Evolutionary conservation across 352 stramenopile genomes (phyloP).

Genomic region (Phytophthora hybrid): DNA sequence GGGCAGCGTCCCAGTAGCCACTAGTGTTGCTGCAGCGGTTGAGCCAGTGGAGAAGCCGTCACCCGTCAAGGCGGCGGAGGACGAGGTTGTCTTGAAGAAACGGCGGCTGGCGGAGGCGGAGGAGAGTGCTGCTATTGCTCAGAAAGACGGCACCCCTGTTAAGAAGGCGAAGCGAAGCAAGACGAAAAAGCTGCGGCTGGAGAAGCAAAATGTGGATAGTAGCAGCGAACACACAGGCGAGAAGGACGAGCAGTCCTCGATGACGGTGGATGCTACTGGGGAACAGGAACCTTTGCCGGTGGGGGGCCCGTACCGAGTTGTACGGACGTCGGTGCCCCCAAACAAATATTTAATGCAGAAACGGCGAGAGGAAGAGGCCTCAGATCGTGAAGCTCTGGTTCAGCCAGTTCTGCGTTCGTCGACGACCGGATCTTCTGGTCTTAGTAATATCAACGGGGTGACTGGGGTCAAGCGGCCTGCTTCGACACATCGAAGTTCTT

Average conservation of each 20-base stretch:
- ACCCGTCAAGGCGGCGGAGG: neutral
- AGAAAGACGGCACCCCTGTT: slow-evolving; percentile 4
- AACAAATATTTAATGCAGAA: slow-evolving; percentile 62
- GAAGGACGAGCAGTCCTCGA: neutral
- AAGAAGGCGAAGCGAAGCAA: slow-evolving; percentile 35
- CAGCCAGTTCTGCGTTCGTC: slow-evolving; percentile 22
- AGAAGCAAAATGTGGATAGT: slow-evolving; percentile 1
- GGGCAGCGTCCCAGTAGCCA: neutral
- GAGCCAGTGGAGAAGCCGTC: slow-evolving; percentile 23
- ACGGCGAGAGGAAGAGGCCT: slow-evolving; percentile 42
- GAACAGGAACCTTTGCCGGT: slow-evolving; percentile 11
- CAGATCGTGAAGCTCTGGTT: slow-evolving; percentile 21
- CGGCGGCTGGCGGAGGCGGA: slow-evolving; percentile 28
- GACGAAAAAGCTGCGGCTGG: slow-evolving; percentile 9
- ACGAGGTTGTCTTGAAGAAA: slow-evolving; percentile 39
- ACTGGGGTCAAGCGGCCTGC: slow-evolving; percentile 13
- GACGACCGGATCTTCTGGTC: slow-evolving; percentile 13
- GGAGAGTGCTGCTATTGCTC: slow-evolving; percentile 1
- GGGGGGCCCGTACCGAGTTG: slow-evolving; percentile 37
- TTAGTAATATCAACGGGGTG: slow-evolving; percentile 24
- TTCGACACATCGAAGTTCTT: slow-evolving; percentile 15
- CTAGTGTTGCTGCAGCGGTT: slow-evolving; percentile 6
- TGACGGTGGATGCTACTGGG: neutral
- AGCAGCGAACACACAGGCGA: neutral
- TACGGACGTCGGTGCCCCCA: slow-evolving; percentile 49